phyloP scores from a whole-genome alignment of 768 basidiomycete genomes.

The Rhodosporidiobolus odoratus region DNA sequence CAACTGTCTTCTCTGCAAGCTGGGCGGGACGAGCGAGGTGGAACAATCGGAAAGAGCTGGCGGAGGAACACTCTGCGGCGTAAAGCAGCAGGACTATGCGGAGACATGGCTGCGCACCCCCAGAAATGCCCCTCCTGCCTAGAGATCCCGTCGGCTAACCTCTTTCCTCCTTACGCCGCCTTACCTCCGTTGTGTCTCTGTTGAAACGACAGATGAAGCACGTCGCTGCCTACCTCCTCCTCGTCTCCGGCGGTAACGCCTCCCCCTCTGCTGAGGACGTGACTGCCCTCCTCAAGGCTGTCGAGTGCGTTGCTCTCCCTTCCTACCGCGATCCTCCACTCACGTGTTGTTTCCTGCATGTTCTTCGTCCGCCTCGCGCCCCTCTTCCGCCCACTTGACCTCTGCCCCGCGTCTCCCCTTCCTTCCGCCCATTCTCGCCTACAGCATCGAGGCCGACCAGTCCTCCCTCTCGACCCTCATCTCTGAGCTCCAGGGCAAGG shows the following conservation, averaged over 20 bases:
- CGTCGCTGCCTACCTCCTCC: slow-evolving; percentile 69
- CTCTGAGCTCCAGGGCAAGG: slow-evolving; percentile 85
- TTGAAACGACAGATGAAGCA: slow-evolving; percentile 39
- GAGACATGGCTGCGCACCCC: too few species aligned
- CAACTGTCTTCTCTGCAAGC: too few species aligned
- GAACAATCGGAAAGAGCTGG: too few species aligned
- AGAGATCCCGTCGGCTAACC: too few species aligned
- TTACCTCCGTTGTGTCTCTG: too few species aligned
- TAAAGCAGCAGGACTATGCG: too few species aligned
- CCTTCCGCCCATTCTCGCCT: not conserved
- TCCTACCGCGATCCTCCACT: not conserved
- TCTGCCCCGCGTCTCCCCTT: not conserved
- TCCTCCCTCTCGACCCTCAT: slow-evolving; percentile 74
- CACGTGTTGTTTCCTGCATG: not conserved
- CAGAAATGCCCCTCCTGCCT: too few species aligned
- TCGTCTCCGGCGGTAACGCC: slow-evolving; percentile 86
- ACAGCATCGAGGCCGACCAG: slow-evolving; percentile 76
- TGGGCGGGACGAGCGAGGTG: too few species aligned
- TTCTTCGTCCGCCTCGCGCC: too few species aligned
- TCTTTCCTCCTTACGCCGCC: not conserved
- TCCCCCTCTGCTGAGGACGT: slow-evolving; percentile 79
- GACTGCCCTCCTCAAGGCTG: slow-evolving; percentile 75
- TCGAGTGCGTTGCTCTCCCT: slow-evolving; percentile 50
- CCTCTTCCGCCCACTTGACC: not conserved
- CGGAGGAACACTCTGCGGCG: too few species aligned